Evolutionary conservation across 2,329 filamentous ascomycete species (phyloP).

Genomic region (Aaosphaeria arxii): DNA sequence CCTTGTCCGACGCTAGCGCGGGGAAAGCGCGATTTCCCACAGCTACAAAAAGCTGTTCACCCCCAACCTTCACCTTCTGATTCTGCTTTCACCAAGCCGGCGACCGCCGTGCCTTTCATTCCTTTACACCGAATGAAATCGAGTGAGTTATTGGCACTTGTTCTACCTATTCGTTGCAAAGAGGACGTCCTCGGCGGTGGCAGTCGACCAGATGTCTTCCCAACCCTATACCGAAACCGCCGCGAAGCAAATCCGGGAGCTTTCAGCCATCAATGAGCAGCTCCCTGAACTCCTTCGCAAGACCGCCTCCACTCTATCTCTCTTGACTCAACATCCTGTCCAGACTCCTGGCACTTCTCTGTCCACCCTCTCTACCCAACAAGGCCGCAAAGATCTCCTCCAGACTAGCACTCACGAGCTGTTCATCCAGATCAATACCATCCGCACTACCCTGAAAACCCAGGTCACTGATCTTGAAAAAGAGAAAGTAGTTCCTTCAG

Average conservation of each 20-base stretch:
- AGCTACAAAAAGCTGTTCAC: too few relatives aligned
- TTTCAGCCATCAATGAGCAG: constrained; percentile 3
- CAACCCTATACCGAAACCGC: constrained; percentile 27
- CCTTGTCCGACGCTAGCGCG: too few relatives aligned
- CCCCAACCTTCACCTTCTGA: too few relatives aligned
- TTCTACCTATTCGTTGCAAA: too few relatives aligned
- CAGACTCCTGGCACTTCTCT: constrained; percentile 41
- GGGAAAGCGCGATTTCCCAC: too few relatives aligned
- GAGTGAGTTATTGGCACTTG: too few relatives aligned
- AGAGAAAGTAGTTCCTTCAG: constrained; percentile 29
- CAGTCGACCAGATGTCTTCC: background rate
- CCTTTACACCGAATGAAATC: too few relatives aligned
- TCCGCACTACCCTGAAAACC: constrained; percentile 20
- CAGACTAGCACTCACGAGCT: constrained; percentile 62
- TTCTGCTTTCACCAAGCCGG: too few relatives aligned
- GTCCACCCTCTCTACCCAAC: constrained; percentile 32
- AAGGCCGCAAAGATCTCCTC: constrained; percentile 39
- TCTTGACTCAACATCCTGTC: constrained; percentile 47
- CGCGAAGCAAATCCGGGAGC: constrained; percentile 26
- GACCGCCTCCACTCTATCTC: constrained; percentile 77
- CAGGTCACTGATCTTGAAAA: constrained; percentile 30
- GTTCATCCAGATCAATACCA: constrained; percentile 64
- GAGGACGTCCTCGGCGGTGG: too few relatives aligned
- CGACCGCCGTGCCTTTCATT: too few relatives aligned
- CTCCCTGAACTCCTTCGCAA: constrained; percentile 61